A percentile compares a stretch with the other conserved stretches of the same genome.
Evolutionary conservation across 2,329 filamentous ascomycete species (phyloP).

Genomic region (Dothistroma pini): DNA sequence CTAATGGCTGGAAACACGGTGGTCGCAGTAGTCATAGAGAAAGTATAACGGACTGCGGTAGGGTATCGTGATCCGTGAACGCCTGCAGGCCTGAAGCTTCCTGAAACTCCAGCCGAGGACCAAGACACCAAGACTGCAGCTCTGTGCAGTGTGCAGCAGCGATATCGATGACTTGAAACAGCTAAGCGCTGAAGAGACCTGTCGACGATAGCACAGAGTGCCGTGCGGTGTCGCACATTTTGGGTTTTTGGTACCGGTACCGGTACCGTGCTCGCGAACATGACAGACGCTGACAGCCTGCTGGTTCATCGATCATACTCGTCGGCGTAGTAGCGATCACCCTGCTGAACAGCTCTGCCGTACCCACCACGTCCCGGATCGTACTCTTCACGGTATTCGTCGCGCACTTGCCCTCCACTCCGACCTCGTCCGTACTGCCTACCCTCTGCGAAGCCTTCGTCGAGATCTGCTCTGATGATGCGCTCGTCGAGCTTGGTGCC

Average conservation of each 20-base stretch:
- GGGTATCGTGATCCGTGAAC: neutral
- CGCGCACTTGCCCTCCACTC: conserved; percentile 92
- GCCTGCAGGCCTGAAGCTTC: neutral
- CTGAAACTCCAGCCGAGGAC: neutral
- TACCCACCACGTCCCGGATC: conserved; percentile 91
- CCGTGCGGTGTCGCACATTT: neutral
- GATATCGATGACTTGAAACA: neutral
- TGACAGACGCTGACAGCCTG: neutral
- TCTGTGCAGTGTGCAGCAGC: neutral
- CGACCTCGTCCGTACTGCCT: conserved; percentile 92
- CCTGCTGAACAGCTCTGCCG: conserved; percentile 70
- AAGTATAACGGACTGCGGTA: neutral
- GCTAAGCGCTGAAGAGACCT: neutral
- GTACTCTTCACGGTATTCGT: conserved; percentile 96
- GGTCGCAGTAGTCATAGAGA: neutral
- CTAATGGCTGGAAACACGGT: neutral
- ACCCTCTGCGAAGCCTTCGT: conserved; percentile 93
- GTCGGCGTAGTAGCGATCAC: conserved; percentile 28
- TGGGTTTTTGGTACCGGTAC: neutral
- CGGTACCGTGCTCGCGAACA: neutral
- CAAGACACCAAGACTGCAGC: neutral
- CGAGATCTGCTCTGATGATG: conserved; percentile 90
- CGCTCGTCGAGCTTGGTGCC: conserved; percentile 98
- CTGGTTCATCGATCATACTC: conserved; percentile 19
- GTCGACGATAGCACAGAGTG: neutral